Evolutionary conservation across 176 grass and related monocot genomes (phyloP).

Genomic region (Canna indica): DNA sequence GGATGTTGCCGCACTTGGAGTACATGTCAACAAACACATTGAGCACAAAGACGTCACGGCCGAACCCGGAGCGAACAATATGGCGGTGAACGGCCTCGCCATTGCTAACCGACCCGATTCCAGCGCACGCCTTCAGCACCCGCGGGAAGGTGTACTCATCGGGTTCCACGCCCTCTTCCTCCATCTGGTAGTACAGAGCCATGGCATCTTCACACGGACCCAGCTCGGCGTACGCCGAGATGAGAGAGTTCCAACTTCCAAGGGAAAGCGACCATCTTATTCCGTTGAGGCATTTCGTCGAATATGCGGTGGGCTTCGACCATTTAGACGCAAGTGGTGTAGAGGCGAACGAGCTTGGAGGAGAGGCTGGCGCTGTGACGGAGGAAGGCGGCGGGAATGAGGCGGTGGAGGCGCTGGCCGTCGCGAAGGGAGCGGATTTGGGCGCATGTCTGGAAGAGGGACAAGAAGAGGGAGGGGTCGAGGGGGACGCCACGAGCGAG

Average conservation of each 20-base stretch:
- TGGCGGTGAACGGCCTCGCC: conserved; percentile 46
- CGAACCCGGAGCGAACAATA: conserved; percentile 36
- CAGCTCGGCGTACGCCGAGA: conserved; percentile 33
- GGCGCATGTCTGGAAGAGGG: conserved; percentile 29
- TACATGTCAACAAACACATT: conserved; percentile 53
- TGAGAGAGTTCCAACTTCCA: conserved; percentile 70
- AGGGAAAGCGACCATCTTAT: conserved; percentile 21
- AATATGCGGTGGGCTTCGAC: conserved; percentile 56
- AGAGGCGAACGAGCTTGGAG: conserved; percentile 31
- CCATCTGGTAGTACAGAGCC: conserved; percentile 61
- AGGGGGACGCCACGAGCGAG: conserved; percentile 26
- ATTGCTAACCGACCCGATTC: conserved; percentile 22
- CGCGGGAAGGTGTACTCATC: conserved; percentile 39
- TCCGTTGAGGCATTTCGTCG: conserved; percentile 33
- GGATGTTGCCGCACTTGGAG: conserved; percentile 40
- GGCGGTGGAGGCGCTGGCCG: conserved; percentile 24
- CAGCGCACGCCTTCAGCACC: conserved; percentile 43
- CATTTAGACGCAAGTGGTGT: conserved; percentile 34
- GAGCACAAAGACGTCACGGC: conserved; percentile 23
- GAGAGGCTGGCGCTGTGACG: conserved; percentile 25
- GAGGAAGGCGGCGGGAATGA: conserved; percentile 40
- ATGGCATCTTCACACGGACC: conserved; percentile 51
- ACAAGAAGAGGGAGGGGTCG: conserved; percentile 27
- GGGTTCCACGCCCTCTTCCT: conserved; percentile 43
- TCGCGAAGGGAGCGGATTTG: conserved; percentile 7